Conservation (phyloP, 2,329 filamentous ascomycete species). For the Furcasterigmium furcatum region DNA sequence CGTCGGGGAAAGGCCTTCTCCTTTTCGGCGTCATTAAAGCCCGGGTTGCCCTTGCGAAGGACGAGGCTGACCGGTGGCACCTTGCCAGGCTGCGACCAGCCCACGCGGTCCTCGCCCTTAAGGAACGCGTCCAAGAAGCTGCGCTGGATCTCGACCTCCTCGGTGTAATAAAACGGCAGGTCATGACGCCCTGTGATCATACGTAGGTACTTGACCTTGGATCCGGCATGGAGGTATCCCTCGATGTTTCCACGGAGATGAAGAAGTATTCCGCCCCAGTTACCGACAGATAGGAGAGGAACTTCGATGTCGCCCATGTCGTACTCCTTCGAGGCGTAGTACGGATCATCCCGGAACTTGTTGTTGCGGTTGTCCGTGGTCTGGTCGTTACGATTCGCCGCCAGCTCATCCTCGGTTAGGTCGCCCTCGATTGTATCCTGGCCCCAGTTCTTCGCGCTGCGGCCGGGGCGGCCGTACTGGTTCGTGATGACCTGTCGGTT, state of each 20-base stretch:
- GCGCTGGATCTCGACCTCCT: conserved; percentile 65
- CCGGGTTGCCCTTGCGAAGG: conserved; percentile 63
- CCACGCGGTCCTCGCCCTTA: conserved; percentile 59
- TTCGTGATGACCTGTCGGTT: conserved; percentile 63
- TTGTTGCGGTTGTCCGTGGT: conserved; percentile 43
- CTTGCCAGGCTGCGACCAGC: conserved; percentile 57
- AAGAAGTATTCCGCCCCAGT: conserved; percentile 69
- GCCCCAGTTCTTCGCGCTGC: conserved; percentile 48
- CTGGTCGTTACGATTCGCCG: conserved; percentile 44
- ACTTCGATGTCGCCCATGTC: conserved; percentile 63
- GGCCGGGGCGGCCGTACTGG: conserved; percentile 60
- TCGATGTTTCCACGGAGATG: conserved; percentile 68
- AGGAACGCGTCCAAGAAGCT: conserved; percentile 70
- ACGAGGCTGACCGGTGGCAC: conserved; percentile 58
- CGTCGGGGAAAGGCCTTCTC: conserved; percentile 55
- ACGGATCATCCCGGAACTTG: conserved; percentile 58
- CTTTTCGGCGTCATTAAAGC: conserved; percentile 60
- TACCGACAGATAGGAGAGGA: conserved; percentile 63
- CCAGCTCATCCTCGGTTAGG: conserved; percentile 48
- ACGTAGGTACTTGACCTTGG: conserved; percentile 64
- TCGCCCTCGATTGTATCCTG: conserved; percentile 57
- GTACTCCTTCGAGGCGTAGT: conserved; percentile 65
- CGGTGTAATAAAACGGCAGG: conserved; percentile 67
- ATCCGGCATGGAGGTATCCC: conserved; percentile 61
- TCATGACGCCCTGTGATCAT: conserved; percentile 70